phyloP scores from a whole-genome alignment of 257 asterid species.

The Solanum ossicruentum region DNA sequence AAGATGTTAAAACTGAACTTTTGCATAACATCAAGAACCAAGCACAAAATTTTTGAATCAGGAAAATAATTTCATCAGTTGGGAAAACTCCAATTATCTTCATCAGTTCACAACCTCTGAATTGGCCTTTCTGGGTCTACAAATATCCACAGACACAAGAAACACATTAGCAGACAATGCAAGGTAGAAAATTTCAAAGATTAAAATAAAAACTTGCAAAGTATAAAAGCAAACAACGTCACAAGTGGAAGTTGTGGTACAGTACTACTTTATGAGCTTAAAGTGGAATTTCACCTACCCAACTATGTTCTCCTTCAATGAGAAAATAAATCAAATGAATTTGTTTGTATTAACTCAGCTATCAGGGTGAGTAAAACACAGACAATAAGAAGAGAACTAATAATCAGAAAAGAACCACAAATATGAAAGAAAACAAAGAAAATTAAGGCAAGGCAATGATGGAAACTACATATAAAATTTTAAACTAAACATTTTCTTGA shows the following conservation, averaged over 20 bases:
- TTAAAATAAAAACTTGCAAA: not conserved
- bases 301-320: not conserved
- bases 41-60: not conserved
- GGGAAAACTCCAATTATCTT: slow-evolving; percentile 39
- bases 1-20: not conserved
- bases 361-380: not conserved
- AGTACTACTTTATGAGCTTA: not conserved
- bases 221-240: not conserved
- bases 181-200: not conserved
- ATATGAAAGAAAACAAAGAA: too few species aligned
- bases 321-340: not conserved
- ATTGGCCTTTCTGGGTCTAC: slow-evolving; percentile 49
- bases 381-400: not conserved
- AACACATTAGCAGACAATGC: slow-evolving; percentile 7
- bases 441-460: too few species aligned
- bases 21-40: not conserved
- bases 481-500: too few species aligned
- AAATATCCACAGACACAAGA: slow-evolving; percentile 37
- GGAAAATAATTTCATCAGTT: not conserved
- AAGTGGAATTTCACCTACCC: not conserved
- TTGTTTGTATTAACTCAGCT: not conserved
- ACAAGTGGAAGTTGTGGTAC: not conserved
- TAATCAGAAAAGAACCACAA: too few species aligned
- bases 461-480: too few species aligned
- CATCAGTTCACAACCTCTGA: slow-evolving; percentile 55